Evolutionary conservation across 1,284 basidiomycete genomes (phyloP).

Genomic region (Malassezia sp.): DNA sequence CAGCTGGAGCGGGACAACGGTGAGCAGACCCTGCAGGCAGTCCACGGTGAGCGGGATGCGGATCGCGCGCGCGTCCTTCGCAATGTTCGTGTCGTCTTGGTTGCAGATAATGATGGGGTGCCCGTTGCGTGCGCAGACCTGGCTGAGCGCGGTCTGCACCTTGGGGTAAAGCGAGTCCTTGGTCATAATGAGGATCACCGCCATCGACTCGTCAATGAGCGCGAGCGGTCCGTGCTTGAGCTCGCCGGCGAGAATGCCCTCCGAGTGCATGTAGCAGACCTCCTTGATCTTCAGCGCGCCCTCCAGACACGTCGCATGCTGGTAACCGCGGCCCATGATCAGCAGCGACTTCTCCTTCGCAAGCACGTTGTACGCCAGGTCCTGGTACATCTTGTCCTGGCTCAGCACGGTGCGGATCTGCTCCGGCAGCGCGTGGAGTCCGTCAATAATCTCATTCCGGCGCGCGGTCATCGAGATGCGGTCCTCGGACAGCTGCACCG

Average conservation of each 20-base stretch:
- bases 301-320: slow-evolving; percentile 93
- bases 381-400: slow-evolving; percentile 66
- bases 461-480: slow-evolving; percentile 82
- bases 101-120: slow-evolving; percentile 89
- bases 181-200: slow-evolving; percentile 76
- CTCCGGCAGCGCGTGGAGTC: slow-evolving; percentile 73
- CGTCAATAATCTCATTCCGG: slow-evolving; percentile 85
- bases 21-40: slow-evolving; percentile 86
- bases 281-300: slow-evolving; percentile 99
- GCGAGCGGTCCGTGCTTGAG: slow-evolving; percentile 97
- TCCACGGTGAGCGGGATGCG: slow-evolving; percentile 71
- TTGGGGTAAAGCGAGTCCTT: slow-evolving; percentile 97
- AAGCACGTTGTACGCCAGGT: slow-evolving; percentile 67
- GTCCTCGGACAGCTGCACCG: slow-evolving; percentile 91
- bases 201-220: slow-evolving; percentile 94
- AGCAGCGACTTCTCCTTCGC: slow-evolving; percentile 76
- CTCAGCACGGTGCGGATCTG: slow-evolving; percentile 82
- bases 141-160: slow-evolving; percentile 85
- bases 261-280: slow-evolving; percentile 55
- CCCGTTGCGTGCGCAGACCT: slow-evolving; percentile 94
- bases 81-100: slow-evolving; percentile 73
- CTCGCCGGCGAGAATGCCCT: slow-evolving; percentile 82
- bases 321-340: slow-evolving; percentile 96
- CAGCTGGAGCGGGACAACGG: slow-evolving; percentile 91
- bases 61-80: slow-evolving; percentile 65